Conservation (phyloP, 1,284 basidiomycete genomes). For the Fomes fomentarius region DNA sequence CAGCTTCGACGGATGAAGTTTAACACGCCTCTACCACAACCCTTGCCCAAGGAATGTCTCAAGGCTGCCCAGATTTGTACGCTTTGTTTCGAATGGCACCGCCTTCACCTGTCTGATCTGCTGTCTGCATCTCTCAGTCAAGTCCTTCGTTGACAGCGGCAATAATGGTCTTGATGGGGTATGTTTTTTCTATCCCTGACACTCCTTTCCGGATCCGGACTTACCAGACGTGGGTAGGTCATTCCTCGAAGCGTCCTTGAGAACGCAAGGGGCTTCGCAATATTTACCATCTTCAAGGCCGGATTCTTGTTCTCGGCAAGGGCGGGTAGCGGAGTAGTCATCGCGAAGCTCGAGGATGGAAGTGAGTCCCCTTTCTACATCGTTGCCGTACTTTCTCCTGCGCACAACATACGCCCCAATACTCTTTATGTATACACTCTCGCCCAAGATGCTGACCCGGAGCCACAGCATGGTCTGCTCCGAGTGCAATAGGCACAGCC, state of each 20-base stretch:
- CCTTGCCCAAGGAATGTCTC: slow-evolving; percentile 71
- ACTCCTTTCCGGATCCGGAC: neutral
- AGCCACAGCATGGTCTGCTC: slow-evolving; percentile 84
- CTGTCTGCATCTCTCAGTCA: too few relatives aligned
- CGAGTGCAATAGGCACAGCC: slow-evolving; percentile 94
- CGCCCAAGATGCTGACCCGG: slow-evolving; percentile 6
- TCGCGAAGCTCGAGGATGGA: slow-evolving; percentile 85
- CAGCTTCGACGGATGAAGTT: slow-evolving; percentile 53
- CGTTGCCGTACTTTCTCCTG: too few relatives aligned
- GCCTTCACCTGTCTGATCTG: slow-evolving; percentile 12
- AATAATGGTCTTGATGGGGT: slow-evolving; percentile 77
- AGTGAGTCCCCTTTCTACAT: slow-evolving; percentile 59
- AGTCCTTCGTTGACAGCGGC: slow-evolving; percentile 70
- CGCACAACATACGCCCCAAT: too few relatives aligned
- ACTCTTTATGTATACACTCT: too few relatives aligned
- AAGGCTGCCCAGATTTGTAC: slow-evolving; percentile 78
- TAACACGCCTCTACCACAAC: slow-evolving; percentile 69
- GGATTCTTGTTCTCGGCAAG: slow-evolving; percentile 78
- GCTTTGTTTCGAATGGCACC: slow-evolving; percentile 28
- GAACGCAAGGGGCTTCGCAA: slow-evolving; percentile 84
- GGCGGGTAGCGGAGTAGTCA: slow-evolving; percentile 91
- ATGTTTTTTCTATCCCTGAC: slow-evolving; percentile 17
- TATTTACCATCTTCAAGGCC: slow-evolving; percentile 82
- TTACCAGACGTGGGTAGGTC: slow-evolving; percentile 40
- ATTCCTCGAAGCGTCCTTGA: slow-evolving; percentile 71